Percentiles rank a stretch among this genome's conserved stretches.
These are phyloP conservation scores for Metroxylon sagu DNA, from an alignment of 176 grass and related monocot species.

Conservation along the genomic window DNA sequence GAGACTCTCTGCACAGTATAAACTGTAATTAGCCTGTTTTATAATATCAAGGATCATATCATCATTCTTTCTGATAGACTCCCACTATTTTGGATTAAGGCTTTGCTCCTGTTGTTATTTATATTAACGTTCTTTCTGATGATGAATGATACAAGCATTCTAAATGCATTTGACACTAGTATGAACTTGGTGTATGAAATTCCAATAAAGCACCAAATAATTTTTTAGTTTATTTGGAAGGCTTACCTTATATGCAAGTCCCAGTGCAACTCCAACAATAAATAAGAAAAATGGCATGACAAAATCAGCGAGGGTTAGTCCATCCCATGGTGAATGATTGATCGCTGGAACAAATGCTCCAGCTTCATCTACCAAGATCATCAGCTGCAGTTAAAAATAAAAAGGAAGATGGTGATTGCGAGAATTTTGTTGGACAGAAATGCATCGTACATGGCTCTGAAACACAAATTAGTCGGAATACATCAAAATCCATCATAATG, in stretches of 20 bases:
- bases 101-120: no score
- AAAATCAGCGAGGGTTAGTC: slow-evolving; percentile 69
- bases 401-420: neutral
- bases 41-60: neutral
- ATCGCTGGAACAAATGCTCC: slow-evolving; percentile 53
- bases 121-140: no score
- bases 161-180: neutral
- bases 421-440: neutral
- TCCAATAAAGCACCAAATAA: neutral
- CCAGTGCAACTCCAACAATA: slow-evolving; percentile 78
- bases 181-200: neutral
- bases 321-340: slow-evolving; percentile 81
- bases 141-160: no score
- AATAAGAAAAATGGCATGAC: slow-evolving; percentile 99
- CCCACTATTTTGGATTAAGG: no score
- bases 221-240: neutral
- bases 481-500: no score
- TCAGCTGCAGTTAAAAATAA: slow-evolving; percentile 47
- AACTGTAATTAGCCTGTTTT: neutral
- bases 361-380: slow-evolving; percentile 87
- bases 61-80: neutral
- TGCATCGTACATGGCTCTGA: no score
- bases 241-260: slow-evolving; percentile 75
- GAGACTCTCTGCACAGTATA: slow-evolving; percentile 45
- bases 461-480: no score